phyloP scores from a whole-genome alignment of 2,329 filamentous ascomycete species.

The Periconia sp. region DNA sequence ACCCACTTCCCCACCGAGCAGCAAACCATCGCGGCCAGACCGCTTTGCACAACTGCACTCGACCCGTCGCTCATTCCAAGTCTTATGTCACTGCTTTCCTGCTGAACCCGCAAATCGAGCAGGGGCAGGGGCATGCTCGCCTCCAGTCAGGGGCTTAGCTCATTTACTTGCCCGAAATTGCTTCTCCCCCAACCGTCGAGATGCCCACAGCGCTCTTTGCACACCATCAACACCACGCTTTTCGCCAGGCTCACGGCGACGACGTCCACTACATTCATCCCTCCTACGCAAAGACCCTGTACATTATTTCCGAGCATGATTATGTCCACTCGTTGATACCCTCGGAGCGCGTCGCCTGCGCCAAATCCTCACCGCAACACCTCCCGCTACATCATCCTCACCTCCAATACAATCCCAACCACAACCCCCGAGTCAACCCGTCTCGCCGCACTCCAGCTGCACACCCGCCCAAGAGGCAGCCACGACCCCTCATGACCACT shows the following conservation, averaged over 20 bases:
- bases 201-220: slow-evolving; percentile 32
- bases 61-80: neutral
- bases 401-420: neutral
- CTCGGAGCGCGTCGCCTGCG: slow-evolving; percentile 28
- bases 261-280: slow-evolving; percentile 26
- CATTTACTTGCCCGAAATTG: slow-evolving; percentile 32
- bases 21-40: neutral
- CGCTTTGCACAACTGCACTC: neutral
- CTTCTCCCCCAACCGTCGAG: slow-evolving; percentile 16
- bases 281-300: slow-evolving; percentile 24
- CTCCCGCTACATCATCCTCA: neutral
- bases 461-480: slow-evolving; percentile 16
- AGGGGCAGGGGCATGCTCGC: slow-evolving; percentile 16
- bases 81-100: neutral
- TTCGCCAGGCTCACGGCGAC: slow-evolving; percentile 8
- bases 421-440: slow-evolving; percentile 7
- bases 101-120: slow-evolving; percentile 4
- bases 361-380: slow-evolving; percentile 7
- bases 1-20: neutral
- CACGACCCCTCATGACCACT: slow-evolving; percentile 42
- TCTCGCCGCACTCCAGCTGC: slow-evolving; percentile 20
- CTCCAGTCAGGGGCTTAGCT: slow-evolving; percentile 32
- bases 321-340: slow-evolving; percentile 38
- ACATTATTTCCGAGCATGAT: slow-evolving; percentile 40
- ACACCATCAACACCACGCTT: slow-evolving; percentile 20